Conservation (phyloP, 169 alveolate genomes). For the Condylostoma magnum region DNA sequence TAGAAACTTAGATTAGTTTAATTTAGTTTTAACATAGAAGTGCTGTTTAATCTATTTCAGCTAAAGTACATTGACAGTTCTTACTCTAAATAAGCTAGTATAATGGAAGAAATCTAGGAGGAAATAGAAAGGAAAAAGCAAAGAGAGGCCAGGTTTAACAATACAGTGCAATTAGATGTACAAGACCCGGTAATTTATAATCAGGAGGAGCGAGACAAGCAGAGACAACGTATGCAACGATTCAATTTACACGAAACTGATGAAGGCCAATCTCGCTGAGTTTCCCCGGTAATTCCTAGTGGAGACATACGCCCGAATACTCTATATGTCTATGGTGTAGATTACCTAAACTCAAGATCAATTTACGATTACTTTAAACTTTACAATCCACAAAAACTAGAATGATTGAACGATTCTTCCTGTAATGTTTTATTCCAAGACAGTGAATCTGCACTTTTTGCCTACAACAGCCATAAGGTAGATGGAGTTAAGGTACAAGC, state of each 20-base stretch:
- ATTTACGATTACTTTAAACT: constrained; percentile 19
- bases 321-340: constrained; percentile 42
- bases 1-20: too few species aligned
- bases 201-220: constrained; percentile 14
- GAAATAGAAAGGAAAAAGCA: not conserved
- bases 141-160: constrained; percentile 1
- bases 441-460: not conserved
- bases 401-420: constrained; percentile 41
- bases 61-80: too few species aligned
- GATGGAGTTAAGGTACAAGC: constrained; percentile 13
- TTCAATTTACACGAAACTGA: not conserved
- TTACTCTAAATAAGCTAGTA: too few species aligned
- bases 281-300: constrained; percentile 3
- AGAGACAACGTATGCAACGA: constrained; percentile 11
- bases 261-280: constrained; percentile 56
- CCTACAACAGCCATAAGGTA: not conserved
- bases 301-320: constrained; percentile 2
- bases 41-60: too few species aligned
- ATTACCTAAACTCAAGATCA: constrained; percentile 29
- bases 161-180: not conserved
- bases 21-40: too few species aligned
- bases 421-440: constrained; percentile 36
- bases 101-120: constrained; percentile 2
- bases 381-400: constrained; percentile 26
- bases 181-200: constrained; percentile 2